Conservation (phyloP, 768 basidiomycete genomes). For the Agaricus subrufescens region DNA sequence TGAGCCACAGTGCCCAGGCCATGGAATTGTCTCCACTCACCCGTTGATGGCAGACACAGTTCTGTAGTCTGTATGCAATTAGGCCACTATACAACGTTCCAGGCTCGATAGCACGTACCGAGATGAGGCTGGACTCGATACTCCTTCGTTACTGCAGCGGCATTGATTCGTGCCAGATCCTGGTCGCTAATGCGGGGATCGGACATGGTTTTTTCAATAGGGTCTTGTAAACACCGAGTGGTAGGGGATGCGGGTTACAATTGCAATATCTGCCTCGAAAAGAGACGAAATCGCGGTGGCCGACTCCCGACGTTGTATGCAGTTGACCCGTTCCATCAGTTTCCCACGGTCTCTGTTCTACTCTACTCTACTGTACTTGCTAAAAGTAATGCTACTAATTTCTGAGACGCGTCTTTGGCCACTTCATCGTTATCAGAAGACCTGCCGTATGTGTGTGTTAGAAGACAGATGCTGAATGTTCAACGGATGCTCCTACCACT, state of each 20-base stretch:
- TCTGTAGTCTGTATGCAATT: constrained; percentile 68
- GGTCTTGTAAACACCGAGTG: neutral
- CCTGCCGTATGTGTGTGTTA: constrained; percentile 27
- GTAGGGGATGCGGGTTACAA: too few species aligned
- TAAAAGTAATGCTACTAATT: constrained; percentile 25
- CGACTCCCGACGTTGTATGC: neutral
- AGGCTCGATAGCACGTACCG: constrained; percentile 44
- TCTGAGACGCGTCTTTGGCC: constrained; percentile 35
- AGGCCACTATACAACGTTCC: constrained; percentile 7
- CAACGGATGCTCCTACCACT: constrained; percentile 53
- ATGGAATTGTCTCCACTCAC: constrained; percentile 37
- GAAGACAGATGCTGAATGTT: neutral
- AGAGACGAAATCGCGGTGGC: too few species aligned
- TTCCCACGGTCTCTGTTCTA: constrained; percentile 7
- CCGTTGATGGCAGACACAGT: constrained; percentile 99
- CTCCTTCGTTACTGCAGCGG: constrained; percentile 84
- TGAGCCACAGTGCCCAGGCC: constrained; percentile 6
- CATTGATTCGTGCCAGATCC: constrained; percentile 78
- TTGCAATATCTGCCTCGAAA: too few species aligned
- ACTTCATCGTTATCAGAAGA: constrained; percentile 35
- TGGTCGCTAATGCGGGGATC: constrained; percentile 64
- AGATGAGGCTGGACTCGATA: constrained; percentile 88
- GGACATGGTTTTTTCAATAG: constrained; percentile 28
- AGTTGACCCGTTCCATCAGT: constrained; percentile 1
- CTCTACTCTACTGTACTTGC: neutral